Conservation (phyloP, 495 filamentous ascomycete genomes). For the Annulohypoxylon moriforme region DNA sequence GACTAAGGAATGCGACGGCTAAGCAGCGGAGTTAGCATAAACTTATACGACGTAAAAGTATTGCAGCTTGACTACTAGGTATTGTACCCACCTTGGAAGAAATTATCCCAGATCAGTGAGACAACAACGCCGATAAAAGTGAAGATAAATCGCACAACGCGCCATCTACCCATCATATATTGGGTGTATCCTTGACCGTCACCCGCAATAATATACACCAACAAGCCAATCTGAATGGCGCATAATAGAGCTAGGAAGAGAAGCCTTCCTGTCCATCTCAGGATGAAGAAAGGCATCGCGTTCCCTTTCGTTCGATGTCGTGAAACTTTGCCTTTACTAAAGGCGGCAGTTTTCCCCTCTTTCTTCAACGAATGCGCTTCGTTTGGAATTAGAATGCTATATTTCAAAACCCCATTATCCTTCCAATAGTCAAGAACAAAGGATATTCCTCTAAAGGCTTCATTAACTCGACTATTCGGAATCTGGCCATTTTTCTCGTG, state of each 20-base stretch:
- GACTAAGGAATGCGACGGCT: slow-evolving; percentile 46
- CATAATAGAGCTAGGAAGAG: slow-evolving; percentile 41
- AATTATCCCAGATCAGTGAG: slow-evolving; percentile 50
- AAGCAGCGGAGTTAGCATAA: slow-evolving; percentile 22
- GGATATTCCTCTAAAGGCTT: slow-evolving; percentile 16
- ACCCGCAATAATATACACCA: slow-evolving; percentile 44
- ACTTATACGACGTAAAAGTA: not conserved
- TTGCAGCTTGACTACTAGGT: not conserved
- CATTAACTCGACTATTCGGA: slow-evolving; percentile 19
- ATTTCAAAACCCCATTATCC: slow-evolving; percentile 29
- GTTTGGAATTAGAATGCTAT: slow-evolving; percentile 34
- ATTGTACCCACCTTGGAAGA: slow-evolving; percentile 45
- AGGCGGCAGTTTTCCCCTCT: slow-evolving; percentile 26
- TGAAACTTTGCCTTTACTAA: slow-evolving; percentile 11
- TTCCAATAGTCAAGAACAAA: slow-evolving; percentile 35
- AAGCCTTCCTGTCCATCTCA: slow-evolving; percentile 43
- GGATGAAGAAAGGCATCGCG: slow-evolving; percentile 45
- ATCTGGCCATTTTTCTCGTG: slow-evolving; percentile 33
- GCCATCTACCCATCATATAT: slow-evolving; percentile 45
- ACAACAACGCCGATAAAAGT: slow-evolving; percentile 45
- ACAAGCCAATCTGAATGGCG: slow-evolving; percentile 35
- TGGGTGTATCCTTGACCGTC: slow-evolving; percentile 38
- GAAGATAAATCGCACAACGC: slow-evolving; percentile 52
- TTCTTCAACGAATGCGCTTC: slow-evolving; percentile 24
- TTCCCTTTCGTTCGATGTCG: slow-evolving; percentile 9